Base-by-base conservation (phyloP, 345 rosid genomes). In the Brassica juncea region DNA sequence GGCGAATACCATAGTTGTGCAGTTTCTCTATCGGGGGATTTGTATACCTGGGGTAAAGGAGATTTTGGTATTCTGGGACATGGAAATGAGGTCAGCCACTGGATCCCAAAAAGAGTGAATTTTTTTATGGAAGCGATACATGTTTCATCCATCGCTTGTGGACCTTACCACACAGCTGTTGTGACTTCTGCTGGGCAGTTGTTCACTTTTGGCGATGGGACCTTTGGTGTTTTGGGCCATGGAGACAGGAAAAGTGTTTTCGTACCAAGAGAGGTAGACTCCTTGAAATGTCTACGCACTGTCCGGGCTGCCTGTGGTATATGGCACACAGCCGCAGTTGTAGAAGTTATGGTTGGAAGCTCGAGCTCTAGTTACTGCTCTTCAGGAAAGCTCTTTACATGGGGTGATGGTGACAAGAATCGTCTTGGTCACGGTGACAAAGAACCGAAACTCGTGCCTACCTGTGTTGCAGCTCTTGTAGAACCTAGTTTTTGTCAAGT, bases 371-470 rank as follows among this genome's bases (percentile, higher is more conserved):
- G 98, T 84, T 91, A 93, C 81, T 87, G 98, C 82, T 93, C 99
- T 30, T 88, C 93, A 19, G 99, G 94, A 61, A 95, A 95, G 85
- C 90, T 95, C 59, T 95, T 93, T 80, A 95, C 97, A 6, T 95
- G 99, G 99, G 99, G 99, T 19, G 99, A 93, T 82, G 99, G 97
- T 63, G 99, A 95, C 83, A 95, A 95, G 78, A 91, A 93, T 35
- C 91, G 97, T 75, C 99, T 95, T 75, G 99, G 99, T 77, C 99
- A 93, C 78, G 97, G 99, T 76, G 92, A 93, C 84, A 95, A 89
- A 85, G 99, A 95, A 82, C 74, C 92, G 57, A 95, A 87, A 82
- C 89, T 93, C 42, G 98, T 86, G 77, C 99, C 99, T 71, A 93
- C 98, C 44, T 90, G 93, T 83, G 99, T 95, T 81, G 97, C 98